phyloP scores from a whole-genome alignment of 2,329 filamentous ascomycete species.

The Nigrospora oryzae region DNA sequence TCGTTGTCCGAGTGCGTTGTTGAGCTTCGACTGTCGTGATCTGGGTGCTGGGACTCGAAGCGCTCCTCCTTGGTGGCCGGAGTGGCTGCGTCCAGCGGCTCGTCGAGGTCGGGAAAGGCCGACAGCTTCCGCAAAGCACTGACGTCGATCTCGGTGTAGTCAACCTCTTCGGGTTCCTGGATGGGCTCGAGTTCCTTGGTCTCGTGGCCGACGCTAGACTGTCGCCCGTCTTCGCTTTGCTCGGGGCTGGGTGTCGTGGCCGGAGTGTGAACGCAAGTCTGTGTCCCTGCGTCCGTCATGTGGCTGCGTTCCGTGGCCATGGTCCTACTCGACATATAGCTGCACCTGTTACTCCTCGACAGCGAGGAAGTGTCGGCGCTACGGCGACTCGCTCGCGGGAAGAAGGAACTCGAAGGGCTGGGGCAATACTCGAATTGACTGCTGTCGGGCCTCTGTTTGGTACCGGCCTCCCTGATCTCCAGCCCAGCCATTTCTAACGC shows the following conservation, averaged over 20 bases:
- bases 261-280: conserved; percentile 47
- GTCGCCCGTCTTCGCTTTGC: conserved; percentile 41
- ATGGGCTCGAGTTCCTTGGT: conserved; percentile 21
- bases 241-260: conserved; percentile 46
- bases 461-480: conserved; percentile 85
- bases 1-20: conserved; percentile 7
- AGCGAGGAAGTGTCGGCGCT: conserved; percentile 57
- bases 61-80: conserved; percentile 3
- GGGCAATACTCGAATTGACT: conserved; percentile 79
- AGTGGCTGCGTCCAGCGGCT: conserved; percentile 9
- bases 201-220: conserved; percentile 24
- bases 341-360: conserved; percentile 58
- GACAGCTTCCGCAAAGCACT: conserved; percentile 38
- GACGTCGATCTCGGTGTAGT: conserved; percentile 51
- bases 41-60: not conserved
- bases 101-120: conserved; percentile 27
- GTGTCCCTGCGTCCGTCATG: conserved; percentile 61
- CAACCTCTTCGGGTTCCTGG: conserved; percentile 40
- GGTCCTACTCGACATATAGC: conserved; percentile 65
- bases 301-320: conserved; percentile 51
- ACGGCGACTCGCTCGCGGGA: conserved; percentile 48
- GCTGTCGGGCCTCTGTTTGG: conserved; percentile 62
- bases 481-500: conserved; percentile 86
- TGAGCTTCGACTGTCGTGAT: conserved; percentile 1
- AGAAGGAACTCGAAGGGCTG: conserved; percentile 65